These are phyloP conservation scores for Endocarpon pusillum DNA, from an alignment of 495 filamentous ascomycete species.

Conservation along the genomic window DNA sequence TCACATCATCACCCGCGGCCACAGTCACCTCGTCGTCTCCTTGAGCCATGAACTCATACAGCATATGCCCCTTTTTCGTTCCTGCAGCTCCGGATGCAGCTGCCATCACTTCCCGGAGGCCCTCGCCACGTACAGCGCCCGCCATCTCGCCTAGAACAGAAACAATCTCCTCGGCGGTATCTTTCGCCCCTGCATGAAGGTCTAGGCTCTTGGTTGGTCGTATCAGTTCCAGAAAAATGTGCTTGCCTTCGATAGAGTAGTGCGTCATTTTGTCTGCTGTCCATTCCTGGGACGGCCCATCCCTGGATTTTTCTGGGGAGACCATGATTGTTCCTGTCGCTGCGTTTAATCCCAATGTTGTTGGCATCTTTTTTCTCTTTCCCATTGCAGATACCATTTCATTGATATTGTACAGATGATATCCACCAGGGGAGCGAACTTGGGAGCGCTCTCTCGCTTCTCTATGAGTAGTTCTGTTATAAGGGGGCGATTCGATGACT, in stretches of 20 bases:
- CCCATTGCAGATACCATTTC: slow-evolving; percentile 91
- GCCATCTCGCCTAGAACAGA: slow-evolving; percentile 74
- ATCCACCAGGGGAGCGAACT: slow-evolving; percentile 50
- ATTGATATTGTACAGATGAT: slow-evolving; percentile 87
- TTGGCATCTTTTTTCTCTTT: slow-evolving; percentile 94
- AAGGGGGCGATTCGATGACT: slow-evolving; percentile 40
- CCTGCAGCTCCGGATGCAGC: slow-evolving; percentile 46
- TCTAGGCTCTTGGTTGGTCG: slow-evolving; percentile 84
- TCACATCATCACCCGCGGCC: slow-evolving; percentile 71
- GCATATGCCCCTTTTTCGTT: slow-evolving; percentile 65
- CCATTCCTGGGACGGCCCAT: slow-evolving; percentile 82
- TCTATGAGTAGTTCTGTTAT: slow-evolving; percentile 31
- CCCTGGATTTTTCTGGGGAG: slow-evolving; percentile 60
- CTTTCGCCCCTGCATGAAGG: slow-evolving; percentile 93
- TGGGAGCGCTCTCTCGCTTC: slow-evolving; percentile 19
- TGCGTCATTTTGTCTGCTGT: slow-evolving; percentile 79
- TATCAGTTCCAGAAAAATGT: slow-evolving; percentile 88
- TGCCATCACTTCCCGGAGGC: slow-evolving; percentile 70
- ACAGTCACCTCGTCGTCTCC: slow-evolving; percentile 95
- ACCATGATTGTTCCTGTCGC: slow-evolving; percentile 80
- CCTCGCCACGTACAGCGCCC: slow-evolving; percentile 66
- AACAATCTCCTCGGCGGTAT: slow-evolving; percentile 88
- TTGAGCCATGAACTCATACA: slow-evolving; percentile 94
- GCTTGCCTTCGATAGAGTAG: slow-evolving; percentile 95
- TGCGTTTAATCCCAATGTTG: slow-evolving; percentile 76